Base-by-base conservation (phyloP, 73 alveolate species). In the Paramecium primaurelia region DNA sequence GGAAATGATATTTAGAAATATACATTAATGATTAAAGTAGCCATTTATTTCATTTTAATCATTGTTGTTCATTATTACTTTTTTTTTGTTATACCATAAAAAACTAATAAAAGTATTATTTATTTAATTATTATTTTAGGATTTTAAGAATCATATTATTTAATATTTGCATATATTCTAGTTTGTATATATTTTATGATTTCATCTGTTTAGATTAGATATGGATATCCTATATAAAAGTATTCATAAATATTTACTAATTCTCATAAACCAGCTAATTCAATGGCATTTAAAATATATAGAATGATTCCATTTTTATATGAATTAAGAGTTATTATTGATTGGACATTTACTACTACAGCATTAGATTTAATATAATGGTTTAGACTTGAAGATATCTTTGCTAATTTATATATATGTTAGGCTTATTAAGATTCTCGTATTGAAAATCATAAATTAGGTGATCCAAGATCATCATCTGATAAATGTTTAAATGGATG, bases 261-360 rank as follows among this genome's bases (percentile, higher is more conserved):
- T 44, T 60, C 92, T 22, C 58, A 92, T 40, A 77, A 86, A 10
- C 93, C 95, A 34, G 71, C 93, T 32, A 88, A 92, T 75, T 75
- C 95, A 68, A 86, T 92, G 26, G 92, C 96, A 4, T 97, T 96
- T 88, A 97, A 96, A 90, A 92, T 93, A 8, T 98, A 95, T 80
- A 95, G 95, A 95, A 94, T 87, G 10, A 95, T 96, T 30, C 99
- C 99, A 9, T 98, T 98, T 93, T 71, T 97, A 83, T 97, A 90
- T 92, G 99, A 98, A 93, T 68, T 98, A 80, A 97, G 97, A 90
- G 95, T 97, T 14, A 92, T 97, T 60, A 95, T 96, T 42, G 99
- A 98, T 92, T 98, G 99, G 99, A 96, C 99, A 11, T 98, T 98
- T 86, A 98, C 99, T 9, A 91, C 96, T 40, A 98, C 99, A 0